Evolutionary conservation across 2,329 filamentous ascomycete genomes (phyloP), one percentile per base, ranked within the genome.

Genomic region (Cercospora canescens): DNA sequence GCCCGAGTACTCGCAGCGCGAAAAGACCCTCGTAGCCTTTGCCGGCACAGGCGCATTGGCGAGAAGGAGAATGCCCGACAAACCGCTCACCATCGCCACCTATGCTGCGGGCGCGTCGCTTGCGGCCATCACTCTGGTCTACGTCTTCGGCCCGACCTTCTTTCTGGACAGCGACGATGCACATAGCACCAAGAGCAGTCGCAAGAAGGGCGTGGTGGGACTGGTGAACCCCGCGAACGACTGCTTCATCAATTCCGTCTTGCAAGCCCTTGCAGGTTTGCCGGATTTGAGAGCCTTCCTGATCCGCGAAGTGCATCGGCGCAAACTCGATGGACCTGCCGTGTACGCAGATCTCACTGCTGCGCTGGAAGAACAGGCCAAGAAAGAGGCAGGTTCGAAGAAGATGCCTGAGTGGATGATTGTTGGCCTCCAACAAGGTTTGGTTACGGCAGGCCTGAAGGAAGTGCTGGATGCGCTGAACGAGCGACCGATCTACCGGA

Each of bases 61-160:
- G 34, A 67, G 65, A 54, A 67, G 65, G 30, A 72, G 64, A 30
- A 94, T 95, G 92, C 91, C 91, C 74, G 91, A 95, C 77, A 93
- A 91, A 82, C 89, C 89, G 63, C 85, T 92, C 66, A 93, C 90
- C 7, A 90, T 95, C 74, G 92, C 93, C 73, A 93, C 92, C 52
- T 99, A 99, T 81, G 95, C 95, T 75, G 95, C 94, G 66, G 94
- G 94, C 73, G 95, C 94, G 67, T 97, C 94, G 62, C 90, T 99
- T 69, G 95, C 95, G 63, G 95, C 95, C 68, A 92, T 96, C 69
- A 94, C 95, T 34, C 87, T 98, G 65, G 92, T 98, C 78, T 99
- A 98, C 80, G 94, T 98, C 73, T 98, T 99, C 80, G 93, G 91
- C 8, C 95, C 95, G n/a, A 98, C 94, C 60, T 98, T 94, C 80